These are phyloP conservation scores for Phylloporus sp. DNA, from an alignment of 1,284 basidiomycete species.

Conservation along the genomic window DNA sequence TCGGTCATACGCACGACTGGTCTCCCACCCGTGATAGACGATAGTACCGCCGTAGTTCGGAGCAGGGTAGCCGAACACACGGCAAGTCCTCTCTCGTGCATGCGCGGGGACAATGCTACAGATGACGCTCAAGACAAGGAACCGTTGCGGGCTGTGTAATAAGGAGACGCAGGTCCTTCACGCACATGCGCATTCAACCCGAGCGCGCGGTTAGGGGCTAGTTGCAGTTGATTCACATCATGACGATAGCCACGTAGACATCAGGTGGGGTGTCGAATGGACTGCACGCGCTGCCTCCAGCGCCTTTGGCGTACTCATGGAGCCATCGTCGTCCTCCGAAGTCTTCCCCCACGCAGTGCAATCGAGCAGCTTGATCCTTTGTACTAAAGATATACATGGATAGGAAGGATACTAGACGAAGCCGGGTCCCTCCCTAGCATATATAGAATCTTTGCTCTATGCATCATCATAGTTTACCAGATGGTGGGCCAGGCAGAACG, in stretches of 20 bases:
- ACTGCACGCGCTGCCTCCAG: slow-evolving; percentile 19
- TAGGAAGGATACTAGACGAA: too few species aligned
- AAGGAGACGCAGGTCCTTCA: slow-evolving; percentile 21
- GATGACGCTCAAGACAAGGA: slow-evolving; percentile 17
- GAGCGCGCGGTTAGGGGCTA: slow-evolving; percentile 23
- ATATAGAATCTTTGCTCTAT: too few species aligned
- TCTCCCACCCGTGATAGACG: slow-evolving; percentile 9
- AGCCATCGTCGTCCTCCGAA: slow-evolving; percentile 21
- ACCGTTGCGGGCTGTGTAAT: slow-evolving; percentile 27
- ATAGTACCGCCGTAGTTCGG: slow-evolving; percentile 14
- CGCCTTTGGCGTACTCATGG: slow-evolving; percentile 38
- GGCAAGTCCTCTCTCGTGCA: slow-evolving; percentile 19
- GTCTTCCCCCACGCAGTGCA: too few species aligned
- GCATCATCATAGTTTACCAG: too few species aligned
- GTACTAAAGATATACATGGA: too few species aligned
- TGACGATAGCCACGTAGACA: slow-evolving; percentile 17
- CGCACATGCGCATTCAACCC: slow-evolving; percentile 18
- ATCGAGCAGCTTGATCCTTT: too few species aligned
- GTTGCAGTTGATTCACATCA: slow-evolving; percentile 34
- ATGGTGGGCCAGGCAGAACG: too few species aligned
- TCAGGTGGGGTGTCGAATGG: neutral
- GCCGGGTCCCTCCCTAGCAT: too few species aligned
- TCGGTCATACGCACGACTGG: slow-evolving; percentile 20
- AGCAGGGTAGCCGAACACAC: slow-evolving; percentile 32
- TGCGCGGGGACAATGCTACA: neutral